These are phyloP conservation scores for Penicillium sp. DNA, from an alignment of 2,329 filamentous ascomycete species.

Conservation along the genomic window DNA sequence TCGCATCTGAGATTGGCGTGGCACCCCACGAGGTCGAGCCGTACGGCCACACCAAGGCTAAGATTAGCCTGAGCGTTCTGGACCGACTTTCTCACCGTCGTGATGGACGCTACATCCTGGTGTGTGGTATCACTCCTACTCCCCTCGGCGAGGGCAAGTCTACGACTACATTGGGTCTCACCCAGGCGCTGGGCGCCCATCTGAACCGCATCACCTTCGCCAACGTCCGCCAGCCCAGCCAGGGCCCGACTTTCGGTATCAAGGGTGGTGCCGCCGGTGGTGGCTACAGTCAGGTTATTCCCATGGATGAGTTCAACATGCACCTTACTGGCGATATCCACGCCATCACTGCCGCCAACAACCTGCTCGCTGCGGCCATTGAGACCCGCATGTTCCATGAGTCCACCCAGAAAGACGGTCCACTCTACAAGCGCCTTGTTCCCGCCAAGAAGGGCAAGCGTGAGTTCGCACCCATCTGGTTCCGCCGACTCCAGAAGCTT, in stretches of 20 bases:
- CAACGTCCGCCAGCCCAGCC: constrained; percentile 95
- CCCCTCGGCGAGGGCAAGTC: constrained; percentile 97
- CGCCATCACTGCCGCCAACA: constrained; percentile 95
- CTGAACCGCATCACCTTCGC: constrained; percentile 87
- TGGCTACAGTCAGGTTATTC: constrained; percentile 98
- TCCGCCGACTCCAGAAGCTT: constrained; percentile 90
- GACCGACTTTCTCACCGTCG: constrained; percentile 83
- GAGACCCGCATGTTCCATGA: constrained; percentile 99
- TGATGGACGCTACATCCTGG: constrained; percentile 88
- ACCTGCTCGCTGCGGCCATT: constrained; percentile 91
- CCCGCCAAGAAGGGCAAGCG: constrained; percentile 89
- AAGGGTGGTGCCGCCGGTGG: constrained; percentile 97
- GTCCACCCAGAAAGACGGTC: constrained; percentile 86
- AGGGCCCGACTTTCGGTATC: constrained; percentile 98
- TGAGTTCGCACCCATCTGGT: constrained; percentile 86
- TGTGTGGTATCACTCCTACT: constrained; percentile 95
- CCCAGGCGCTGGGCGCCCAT: constrained; percentile 89
- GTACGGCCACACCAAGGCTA: constrained; percentile 94
- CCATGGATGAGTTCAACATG: constrained; percentile 99
- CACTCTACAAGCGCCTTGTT: constrained; percentile 85
- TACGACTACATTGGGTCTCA: constrained; percentile 93
- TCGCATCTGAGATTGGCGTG: constrained; percentile 88
- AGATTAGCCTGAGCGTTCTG: constrained; percentile 82
- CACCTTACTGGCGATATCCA: constrained; percentile 98
- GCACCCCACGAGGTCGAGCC: constrained; percentile 87